Percentiles rank a stretch among this genome's conserved stretches.
These are phyloP conservation scores for Penicillium chermesinum DNA, from an alignment of 495 filamentous ascomycete species.

Conservation along the genomic window DNA sequence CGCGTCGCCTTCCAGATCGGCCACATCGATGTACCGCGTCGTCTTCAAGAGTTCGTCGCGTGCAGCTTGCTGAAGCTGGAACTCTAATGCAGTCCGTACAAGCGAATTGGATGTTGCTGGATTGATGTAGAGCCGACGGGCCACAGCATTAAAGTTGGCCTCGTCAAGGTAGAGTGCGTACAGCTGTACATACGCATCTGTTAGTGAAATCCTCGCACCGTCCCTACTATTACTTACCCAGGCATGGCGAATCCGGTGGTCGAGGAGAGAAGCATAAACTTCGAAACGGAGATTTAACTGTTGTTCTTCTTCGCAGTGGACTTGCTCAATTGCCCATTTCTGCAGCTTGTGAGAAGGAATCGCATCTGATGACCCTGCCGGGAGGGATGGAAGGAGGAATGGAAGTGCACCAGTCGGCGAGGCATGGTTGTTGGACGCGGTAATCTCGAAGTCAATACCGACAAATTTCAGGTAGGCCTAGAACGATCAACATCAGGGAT, in stretches of 20 bases:
- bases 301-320: constrained; percentile 45
- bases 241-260: constrained; percentile 74
- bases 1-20: constrained; percentile 62
- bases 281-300: constrained; percentile 58
- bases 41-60: constrained; percentile 64
- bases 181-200: constrained; percentile 45
- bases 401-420: constrained; percentile 83
- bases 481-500: constrained; percentile 1
- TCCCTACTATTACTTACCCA: constrained; percentile 54
- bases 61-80: constrained; percentile 67
- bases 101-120: constrained; percentile 55
- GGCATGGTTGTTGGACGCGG: constrained; percentile 84
- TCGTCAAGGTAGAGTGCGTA: constrained; percentile 72
- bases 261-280: constrained; percentile 77
- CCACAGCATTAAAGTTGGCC: constrained; percentile 58
- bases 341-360: constrained; percentile 64
- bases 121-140: constrained; percentile 62
- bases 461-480: constrained; percentile 83
- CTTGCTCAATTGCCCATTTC: constrained; percentile 58
- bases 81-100: constrained; percentile 56
- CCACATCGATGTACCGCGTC: constrained; percentile 54
- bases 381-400: constrained; percentile 64
- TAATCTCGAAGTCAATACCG: constrained; percentile 60
- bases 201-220: neutral
- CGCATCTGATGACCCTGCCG: constrained; percentile 31